These are phyloP conservation scores for Fusarium sp. DNA, from an alignment of 2,329 filamentous ascomycete species.

Conservation along the genomic window DNA sequence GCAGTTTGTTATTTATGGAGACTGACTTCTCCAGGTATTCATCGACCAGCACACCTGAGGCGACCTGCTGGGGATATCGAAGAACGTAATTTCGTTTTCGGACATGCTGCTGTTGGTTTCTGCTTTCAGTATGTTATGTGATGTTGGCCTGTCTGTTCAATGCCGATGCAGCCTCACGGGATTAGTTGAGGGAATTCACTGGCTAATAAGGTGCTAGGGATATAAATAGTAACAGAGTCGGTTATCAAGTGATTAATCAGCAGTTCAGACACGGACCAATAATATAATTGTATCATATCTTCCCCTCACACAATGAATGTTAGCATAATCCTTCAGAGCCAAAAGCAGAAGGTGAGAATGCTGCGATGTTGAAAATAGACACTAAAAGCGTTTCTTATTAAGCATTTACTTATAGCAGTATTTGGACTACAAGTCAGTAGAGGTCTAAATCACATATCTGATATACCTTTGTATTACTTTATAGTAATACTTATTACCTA, in stretches of 20 bases:
- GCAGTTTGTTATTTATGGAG: accelerated
- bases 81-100: neutral
- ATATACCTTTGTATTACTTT: too few relatives aligned
- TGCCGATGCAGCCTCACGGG: neutral
- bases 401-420: neutral
- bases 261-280: neutral
- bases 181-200: neutral
- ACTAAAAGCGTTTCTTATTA: neutral
- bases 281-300: accelerated
- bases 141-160: accelerated
- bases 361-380: neutral
- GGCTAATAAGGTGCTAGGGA: neutral
- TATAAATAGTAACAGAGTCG: neutral
- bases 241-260: slow-evolving; percentile 3
- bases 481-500: too few relatives aligned
- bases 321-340: neutral
- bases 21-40: slow-evolving; percentile 34
- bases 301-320: neutral
- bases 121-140: accelerated
- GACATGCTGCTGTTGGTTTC: neutral
- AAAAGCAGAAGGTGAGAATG: neutral
- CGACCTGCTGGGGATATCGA: slow-evolving; percentile 26
- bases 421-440: too few relatives aligned
- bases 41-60: slow-evolving; percentile 33
- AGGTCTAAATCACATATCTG: too few relatives aligned